These are phyloP conservation scores for Tetrapyrgos nigripes DNA, from an alignment of 1,284 basidiomycete genomes.

Conservation along the genomic window DNA sequence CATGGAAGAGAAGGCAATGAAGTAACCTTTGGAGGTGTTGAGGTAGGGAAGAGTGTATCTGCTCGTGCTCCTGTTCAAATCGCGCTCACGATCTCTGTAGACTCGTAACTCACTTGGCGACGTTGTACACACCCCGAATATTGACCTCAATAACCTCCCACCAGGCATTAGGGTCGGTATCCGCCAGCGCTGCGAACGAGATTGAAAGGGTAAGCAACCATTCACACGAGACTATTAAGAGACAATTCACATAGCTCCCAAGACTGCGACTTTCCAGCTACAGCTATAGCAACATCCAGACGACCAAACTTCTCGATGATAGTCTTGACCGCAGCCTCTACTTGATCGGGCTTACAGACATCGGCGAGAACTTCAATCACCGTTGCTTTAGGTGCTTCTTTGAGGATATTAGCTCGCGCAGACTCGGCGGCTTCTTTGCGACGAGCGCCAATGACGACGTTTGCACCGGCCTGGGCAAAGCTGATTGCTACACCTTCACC, in stretches of 20 bases:
- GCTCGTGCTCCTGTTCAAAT: not conserved
- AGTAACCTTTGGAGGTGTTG: not conserved
- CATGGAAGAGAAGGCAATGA: slow-evolving; percentile 1
- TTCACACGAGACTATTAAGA: not conserved
- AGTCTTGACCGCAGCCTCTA: not conserved
- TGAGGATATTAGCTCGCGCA: not conserved
- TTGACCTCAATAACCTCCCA: slow-evolving; percentile 8
- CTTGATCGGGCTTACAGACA: not conserved
- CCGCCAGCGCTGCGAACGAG: not conserved
- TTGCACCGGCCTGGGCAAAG: slow-evolving; percentile 11
- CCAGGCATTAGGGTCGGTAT: slow-evolving; percentile 5
- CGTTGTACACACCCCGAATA: slow-evolving; percentile 7
- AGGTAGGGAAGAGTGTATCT: slow-evolving; percentile 3
- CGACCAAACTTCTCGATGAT: slow-evolving; percentile 5
- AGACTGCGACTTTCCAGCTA: not conserved
- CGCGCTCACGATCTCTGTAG: no score
- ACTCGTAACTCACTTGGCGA: slow-evolving; percentile 1
- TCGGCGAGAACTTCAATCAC: slow-evolving; percentile 1
- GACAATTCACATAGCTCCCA: slow-evolving; percentile 1
- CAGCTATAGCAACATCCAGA: slow-evolving; percentile 11
- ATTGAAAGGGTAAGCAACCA: not conserved
- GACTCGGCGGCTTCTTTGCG: not conserved
- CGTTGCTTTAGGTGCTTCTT: not conserved
- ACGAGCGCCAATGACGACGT: not conserved
- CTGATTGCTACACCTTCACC: slow-evolving; percentile 2